Evolutionary conservation across 106 monocot species (phyloP), one percentile per base, ranked within the genome.

Genomic region (Apostasia shenzhenica): DNA sequence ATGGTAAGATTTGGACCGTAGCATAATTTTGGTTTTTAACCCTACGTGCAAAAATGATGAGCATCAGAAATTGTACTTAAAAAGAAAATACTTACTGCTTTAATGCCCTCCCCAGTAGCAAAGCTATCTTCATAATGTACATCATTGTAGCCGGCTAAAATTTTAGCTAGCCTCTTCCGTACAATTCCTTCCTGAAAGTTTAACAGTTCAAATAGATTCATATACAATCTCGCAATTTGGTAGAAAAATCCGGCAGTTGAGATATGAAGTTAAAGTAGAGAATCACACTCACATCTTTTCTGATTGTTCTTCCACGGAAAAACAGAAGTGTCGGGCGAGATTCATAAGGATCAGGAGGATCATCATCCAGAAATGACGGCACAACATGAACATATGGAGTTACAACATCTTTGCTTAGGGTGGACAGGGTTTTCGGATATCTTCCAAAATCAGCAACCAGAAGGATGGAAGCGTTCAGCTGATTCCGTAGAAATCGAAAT

Each of bases 341-440:
- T 58, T 75, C 80, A 81, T 85, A 97, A 46, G 95, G 92, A 11
- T 97, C 81, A 52, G 81, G 45, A 68, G 72, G 63, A 54, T 83
- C 73, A 69, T 92, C 92, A 72, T 89, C 79, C 45, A 82, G 4
- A 76, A 75, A 86, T 5, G 89, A 89, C 75, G 79, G 73, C 9
- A 97, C 89, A 56, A 97, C 78, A 72, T 97, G 95, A 39, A 87
- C 92, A 79, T 97, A 97, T 0, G 92, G 95, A 56, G 86, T 75
- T 41, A 97, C 92, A 59, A 97, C 63, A 75, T 97, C 92, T 83
- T 97, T 97, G 42, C 75, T 82, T 67, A 97, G 72, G 54, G 40
- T 85, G 58, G 92, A 73, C 13, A 97, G 42, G 55, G 38, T 74
- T 67, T 61, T 81, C 49, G 89, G 80, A 67, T 82, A 81, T 7